Evolutionary conservation across 495 filamentous ascomycete species (phyloP), one percentile per base, ranked within the genome.

Genomic region (Aspergillus diversus): DNA sequence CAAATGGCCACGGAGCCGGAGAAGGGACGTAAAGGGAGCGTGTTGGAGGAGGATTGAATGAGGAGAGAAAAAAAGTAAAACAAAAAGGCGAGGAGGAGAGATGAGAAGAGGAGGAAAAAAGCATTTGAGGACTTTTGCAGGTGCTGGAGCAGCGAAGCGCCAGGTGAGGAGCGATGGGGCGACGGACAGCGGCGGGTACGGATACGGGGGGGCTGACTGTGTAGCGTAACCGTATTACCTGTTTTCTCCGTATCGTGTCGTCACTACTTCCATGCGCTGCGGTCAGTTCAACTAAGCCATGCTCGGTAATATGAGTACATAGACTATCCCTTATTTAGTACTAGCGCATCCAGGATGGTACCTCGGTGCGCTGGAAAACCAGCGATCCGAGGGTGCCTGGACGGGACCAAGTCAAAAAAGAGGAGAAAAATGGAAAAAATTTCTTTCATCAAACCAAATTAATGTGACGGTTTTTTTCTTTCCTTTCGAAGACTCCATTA

Each of bases 1-100:
- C 33, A 70, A 61, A 57, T 63, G 64, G 62, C 65, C 65, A 70
- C 65, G 68, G 68, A 67, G 68, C 65, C 68, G 68, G 60, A 67
- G 68, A 43, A 17, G 53, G 64, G 58, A 47, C 55, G 35, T 47
- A 16, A 48, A 57, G 51, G 50, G 62, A 53, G 60, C 55, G 48
- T 43, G 49, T 63, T 33, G 49, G 65, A 66, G 61, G 67, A 65
- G 50, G 56, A 55, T n/a, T 53, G 50, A 53, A 61, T 4, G 55
- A 66, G 60, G 54, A 48, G 56, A 55, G 55, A 55, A 60, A 60
- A 43, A 59, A 64, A 70, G 60, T 60, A 35, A 62, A 65, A 66
- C 65, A 51, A 60, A 52, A 49, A 60, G 31, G 55, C 60, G 60
- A 61, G 63, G 52, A 50, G 39, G 33, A 60, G 49, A 31, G 48